Percentiles rank a stretch among this genome's conserved stretches.
These are phyloP conservation scores for Sonneratia alba DNA, from an alignment of 345 rosid species.

Conservation along the genomic window DNA sequence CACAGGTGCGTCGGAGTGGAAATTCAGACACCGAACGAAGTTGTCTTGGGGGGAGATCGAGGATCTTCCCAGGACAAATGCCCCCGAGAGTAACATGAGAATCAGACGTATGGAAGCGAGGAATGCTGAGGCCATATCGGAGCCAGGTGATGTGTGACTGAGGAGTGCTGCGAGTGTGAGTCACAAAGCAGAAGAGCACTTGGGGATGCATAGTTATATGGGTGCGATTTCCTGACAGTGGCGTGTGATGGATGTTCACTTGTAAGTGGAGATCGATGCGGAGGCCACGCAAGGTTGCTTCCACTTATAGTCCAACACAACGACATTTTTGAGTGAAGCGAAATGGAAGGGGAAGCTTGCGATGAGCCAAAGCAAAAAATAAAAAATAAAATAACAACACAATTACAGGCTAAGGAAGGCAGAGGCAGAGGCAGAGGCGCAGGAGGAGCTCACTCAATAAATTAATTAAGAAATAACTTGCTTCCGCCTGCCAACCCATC, in stretches of 20 bases:
- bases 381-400: neutral
- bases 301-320: neutral
- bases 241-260: neutral
- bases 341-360: neutral
- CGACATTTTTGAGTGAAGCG: neutral
- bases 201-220: neutral
- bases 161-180: neutral
- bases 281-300: neutral
- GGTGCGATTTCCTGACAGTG: neutral
- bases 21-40: slow-evolving; percentile 3
- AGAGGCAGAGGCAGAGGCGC: no score
- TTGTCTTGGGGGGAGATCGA: neutral
- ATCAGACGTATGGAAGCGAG: neutral
- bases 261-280: neutral
- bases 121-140: neutral
- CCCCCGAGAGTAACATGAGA: neutral
- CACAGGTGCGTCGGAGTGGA: neutral
- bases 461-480: no score
- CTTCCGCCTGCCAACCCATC: no score
- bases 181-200: neutral
- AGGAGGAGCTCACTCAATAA: no score
- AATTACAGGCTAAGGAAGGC: no score
- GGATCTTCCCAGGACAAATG: neutral
- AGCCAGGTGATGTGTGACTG: neutral
- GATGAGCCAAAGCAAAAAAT: neutral